Percentiles rank a stretch among this genome's conserved stretches.
These are phyloP conservation scores for Penicillium concentricum DNA, from an alignment of 2,329 filamentous ascomycete species.

Conservation along the genomic window DNA sequence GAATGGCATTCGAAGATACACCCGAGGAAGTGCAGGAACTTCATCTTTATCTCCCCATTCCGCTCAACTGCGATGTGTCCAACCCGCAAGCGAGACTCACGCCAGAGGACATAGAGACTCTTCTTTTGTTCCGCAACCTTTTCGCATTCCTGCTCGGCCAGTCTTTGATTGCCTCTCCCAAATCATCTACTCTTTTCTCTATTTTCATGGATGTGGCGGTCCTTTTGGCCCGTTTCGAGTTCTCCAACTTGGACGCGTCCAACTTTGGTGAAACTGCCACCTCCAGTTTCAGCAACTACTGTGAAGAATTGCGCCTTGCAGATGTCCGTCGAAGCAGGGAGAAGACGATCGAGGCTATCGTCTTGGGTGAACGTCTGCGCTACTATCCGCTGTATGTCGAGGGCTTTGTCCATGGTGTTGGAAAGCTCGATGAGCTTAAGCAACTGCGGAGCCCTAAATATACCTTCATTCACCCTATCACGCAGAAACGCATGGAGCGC, in stretches of 20 bases:
- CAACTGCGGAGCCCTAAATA: conserved; percentile 68
- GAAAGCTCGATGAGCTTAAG: conserved; percentile 74
- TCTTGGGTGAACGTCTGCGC: conserved; percentile 86
- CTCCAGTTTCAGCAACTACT: conserved; percentile 57
- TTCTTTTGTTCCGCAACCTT: conserved; percentile 61
- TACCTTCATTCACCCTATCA: conserved; percentile 66
- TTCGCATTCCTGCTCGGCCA: conserved; percentile 65
- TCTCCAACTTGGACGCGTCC: conserved; percentile 61
- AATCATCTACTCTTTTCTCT: conserved; percentile 55
- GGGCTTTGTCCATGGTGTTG: conserved; percentile 86
- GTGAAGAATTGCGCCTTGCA: conserved; percentile 71
- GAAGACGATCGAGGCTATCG: conserved; percentile 82
- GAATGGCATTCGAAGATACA: conserved; percentile 49
- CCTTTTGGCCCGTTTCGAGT: conserved; percentile 57
- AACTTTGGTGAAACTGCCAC: conserved; percentile 63
- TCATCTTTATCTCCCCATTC: conserved; percentile 60
- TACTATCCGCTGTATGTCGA: conserved; percentile 82
- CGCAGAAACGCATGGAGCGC: conserved; percentile 76
- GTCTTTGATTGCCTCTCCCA: conserved; percentile 59
- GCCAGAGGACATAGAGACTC: conserved; percentile 54
- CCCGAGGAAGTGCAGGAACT: conserved; percentile 44
- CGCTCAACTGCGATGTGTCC: conserved; percentile 53
- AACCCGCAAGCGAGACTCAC: conserved; percentile 33
- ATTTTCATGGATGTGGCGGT: conserved; percentile 62
- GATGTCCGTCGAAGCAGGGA: conserved; percentile 81